phyloP scores from a whole-genome alignment of 352 stramenopile species.

The Stramenopiles sp. region DNA sequence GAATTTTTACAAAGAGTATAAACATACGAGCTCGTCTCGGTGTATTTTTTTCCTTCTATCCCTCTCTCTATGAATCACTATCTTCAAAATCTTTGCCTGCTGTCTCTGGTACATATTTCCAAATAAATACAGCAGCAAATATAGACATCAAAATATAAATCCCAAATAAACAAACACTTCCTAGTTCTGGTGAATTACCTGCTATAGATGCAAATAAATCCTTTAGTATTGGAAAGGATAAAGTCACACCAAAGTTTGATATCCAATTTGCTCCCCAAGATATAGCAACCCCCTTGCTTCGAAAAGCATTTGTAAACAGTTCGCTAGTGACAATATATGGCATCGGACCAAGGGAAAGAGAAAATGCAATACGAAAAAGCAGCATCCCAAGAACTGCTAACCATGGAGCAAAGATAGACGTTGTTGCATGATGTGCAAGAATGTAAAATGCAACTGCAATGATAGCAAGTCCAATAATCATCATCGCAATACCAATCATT shows the following conservation, averaged over 20 bases:
- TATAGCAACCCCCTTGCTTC: constrained; percentile 4
- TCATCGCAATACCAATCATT: constrained; percentile 8
- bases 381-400: constrained; percentile 9
- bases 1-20: no score
- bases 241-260: constrained; percentile 8
- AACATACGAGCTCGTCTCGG: no score
- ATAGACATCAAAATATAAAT: background rate
- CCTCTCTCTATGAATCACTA: constrained; percentile 8
- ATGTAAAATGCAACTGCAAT: constrained; percentile 1
- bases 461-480: constrained; percentile 7
- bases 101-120: constrained; percentile 7
- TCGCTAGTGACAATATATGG: constrained; percentile 6
- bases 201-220: constrained; percentile 10
- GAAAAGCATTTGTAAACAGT: constrained; percentile 8
- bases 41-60: no score
- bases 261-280: constrained; percentile 7
- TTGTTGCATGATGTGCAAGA: background rate
- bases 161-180: constrained; percentile 4
- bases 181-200: constrained; percentile 3
- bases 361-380: constrained; percentile 7
- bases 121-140: background rate
- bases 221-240: constrained; percentile 8
- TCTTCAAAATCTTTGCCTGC: constrained; percentile 5
- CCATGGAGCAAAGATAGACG: background rate
- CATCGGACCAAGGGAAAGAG: background rate